These are phyloP conservation scores for Scalesia atractyloides DNA, from an alignment of 129 eudicot species.

Conservation along the genomic window DNA sequence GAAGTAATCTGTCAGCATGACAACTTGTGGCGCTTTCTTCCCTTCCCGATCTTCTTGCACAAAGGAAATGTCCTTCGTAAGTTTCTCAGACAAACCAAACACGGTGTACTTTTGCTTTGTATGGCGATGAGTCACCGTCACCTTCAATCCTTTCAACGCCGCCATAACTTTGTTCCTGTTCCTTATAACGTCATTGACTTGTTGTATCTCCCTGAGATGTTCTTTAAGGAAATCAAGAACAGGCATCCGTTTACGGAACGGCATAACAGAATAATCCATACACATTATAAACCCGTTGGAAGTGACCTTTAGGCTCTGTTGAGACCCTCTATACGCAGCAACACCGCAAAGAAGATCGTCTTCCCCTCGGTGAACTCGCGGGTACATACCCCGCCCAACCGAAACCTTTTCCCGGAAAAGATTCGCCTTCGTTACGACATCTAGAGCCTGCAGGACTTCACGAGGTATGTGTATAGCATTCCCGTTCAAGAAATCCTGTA, in stretches of 20 bases:
- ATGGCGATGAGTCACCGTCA: conserved; percentile 66
- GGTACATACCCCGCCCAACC: conserved; percentile 53
- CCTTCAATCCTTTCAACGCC: conserved; percentile 57
- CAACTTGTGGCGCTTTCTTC: conserved; percentile 20
- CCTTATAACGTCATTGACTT: conserved; percentile 25
- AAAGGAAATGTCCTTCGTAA: conserved; percentile 41
- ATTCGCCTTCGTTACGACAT: conserved; percentile 65
- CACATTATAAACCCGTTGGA: conserved; percentile 61
- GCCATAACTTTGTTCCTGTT: conserved; percentile 21
- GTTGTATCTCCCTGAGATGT: conserved; percentile 38
- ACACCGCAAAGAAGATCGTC: conserved; percentile 57
- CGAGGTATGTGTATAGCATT: conserved; percentile 46
- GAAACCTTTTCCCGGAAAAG: conserved; percentile 48
- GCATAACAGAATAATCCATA: conserved; percentile 56
- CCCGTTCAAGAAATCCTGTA: conserved; percentile 59
- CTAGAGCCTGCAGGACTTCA: conserved; percentile 64
- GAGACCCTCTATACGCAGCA: conserved; percentile 69
- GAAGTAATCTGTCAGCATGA: conserved; percentile 51
- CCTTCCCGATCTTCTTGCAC: conserved; percentile 49
- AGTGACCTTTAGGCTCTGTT: conserved; percentile 59
- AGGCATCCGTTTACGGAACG: conserved; percentile 62
- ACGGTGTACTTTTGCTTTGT: conserved; percentile 63
- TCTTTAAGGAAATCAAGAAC: conserved; percentile 66
- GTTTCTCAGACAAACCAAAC: conserved; percentile 43
- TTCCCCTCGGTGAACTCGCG: conserved; percentile 25